A percentile compares a stretch with the other conserved stretches of the same genome.
phyloP scores from a whole-genome alignment of 306 rosid genomes.

The Cyamopsis tetragonoloba region DNA sequence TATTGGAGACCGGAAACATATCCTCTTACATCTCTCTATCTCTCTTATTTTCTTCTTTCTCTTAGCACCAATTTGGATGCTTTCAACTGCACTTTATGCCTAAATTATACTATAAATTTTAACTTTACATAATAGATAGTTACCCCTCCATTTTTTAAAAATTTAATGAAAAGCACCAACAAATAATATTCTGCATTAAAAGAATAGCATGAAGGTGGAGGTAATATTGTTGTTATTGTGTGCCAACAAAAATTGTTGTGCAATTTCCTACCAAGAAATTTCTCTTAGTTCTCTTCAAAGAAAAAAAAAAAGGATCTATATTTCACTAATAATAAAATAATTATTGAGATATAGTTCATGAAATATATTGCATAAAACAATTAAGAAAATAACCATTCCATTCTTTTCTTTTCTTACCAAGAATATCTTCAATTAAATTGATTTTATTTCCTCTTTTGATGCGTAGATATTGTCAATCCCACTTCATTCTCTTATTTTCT shows the following conservation, averaged over 20 bases:
- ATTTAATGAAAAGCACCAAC: neutral
- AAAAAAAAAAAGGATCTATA: neutral
- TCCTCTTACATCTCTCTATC: constrained; percentile 24
- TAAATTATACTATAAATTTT: neutral
- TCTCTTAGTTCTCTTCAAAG: neutral
- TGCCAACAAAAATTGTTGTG: neutral
- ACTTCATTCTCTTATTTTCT: no score
- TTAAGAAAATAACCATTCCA: no score
- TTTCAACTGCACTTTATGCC: constrained; percentile 1
- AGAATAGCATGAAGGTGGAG: no score
- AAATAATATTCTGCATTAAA: neutral
- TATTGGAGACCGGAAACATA: constrained; percentile 93
- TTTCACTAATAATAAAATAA: no score
- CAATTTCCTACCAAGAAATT: neutral
- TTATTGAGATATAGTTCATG: no score
- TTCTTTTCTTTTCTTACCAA: no score
- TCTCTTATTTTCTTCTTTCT: neutral
- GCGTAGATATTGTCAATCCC: no score
- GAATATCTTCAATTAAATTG: no score
- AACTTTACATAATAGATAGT: constrained; percentile 4
- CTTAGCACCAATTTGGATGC: neutral
- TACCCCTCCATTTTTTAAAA: neutral
- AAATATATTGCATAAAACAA: neutral
- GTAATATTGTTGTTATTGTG: neutral
- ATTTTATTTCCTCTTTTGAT: no score